phyloP scores from a whole-genome alignment of 179 eudicot species.

The Camellia oleifera region DNA sequence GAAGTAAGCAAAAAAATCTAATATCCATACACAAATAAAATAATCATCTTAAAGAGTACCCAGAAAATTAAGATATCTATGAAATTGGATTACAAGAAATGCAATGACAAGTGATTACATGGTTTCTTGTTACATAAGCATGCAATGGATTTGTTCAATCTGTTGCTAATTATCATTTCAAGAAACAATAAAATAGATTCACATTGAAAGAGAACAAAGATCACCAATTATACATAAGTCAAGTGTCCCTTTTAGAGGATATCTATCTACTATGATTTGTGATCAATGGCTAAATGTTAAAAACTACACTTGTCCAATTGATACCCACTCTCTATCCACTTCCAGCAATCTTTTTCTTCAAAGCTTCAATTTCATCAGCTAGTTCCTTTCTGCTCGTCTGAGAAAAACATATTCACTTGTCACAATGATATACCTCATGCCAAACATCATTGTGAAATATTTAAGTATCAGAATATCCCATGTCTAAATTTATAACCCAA shows the following conservation, averaged over 20 bases:
- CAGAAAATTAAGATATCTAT: no score
- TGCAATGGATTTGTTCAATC: no score
- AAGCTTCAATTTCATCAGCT: constrained; percentile 66
- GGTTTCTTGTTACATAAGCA: no score
- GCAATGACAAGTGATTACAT: no score
- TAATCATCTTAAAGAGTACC: no score
- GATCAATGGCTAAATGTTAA: background rate
- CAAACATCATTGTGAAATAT: background rate
- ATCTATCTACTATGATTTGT: background rate
- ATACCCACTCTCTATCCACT: constrained; percentile 37
- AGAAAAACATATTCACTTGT: background rate
- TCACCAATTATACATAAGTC: background rate
- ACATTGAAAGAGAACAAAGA: background rate
- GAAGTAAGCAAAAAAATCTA: no score
- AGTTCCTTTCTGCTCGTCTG: constrained; percentile 89
- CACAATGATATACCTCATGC: background rate
- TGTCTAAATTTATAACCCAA: background rate
- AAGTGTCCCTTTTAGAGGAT: background rate
- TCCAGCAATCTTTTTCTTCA: constrained; percentile 88
- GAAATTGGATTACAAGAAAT: no score
- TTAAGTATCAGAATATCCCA: no score
- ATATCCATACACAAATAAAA: no score
- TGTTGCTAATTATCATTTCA: background rate
- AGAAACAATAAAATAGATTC: background rate
- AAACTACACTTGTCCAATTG: background rate